These are phyloP conservation scores for Ceratobasidium sp. DNA, from an alignment of 1,284 basidiomycete species.

Conservation along the genomic window DNA sequence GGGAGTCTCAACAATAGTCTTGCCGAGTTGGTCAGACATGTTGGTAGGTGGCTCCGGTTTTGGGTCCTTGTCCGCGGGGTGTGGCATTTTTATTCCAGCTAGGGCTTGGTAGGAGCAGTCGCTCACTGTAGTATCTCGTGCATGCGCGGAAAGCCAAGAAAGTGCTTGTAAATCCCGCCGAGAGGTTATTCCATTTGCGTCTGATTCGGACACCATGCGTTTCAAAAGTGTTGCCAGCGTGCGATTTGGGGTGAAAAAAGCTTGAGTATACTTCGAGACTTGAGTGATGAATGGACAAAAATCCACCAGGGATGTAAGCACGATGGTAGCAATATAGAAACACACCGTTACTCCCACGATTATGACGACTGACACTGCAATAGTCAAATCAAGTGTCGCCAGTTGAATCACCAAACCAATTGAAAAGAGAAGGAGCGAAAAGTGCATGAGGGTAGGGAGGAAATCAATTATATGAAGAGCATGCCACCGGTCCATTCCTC, in stretches of 20 bases:
- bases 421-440: constrained; percentile 36
- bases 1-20: too few species aligned
- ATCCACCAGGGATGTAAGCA: constrained; percentile 1
- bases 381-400: constrained; percentile 1
- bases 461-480: not conserved
- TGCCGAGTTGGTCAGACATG: too few species aligned
- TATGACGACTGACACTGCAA: not conserved
- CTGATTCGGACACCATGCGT: not conserved
- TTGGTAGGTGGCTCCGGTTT: too few species aligned
- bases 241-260: not conserved
- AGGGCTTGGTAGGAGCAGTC: not conserved
- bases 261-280: not conserved
- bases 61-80: too few species aligned
- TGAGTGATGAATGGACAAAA: constrained; percentile 6
- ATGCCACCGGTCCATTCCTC: constrained; percentile 16
- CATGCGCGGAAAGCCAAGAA: not conserved
- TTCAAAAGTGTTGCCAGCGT: too few species aligned
- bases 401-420: constrained; percentile 15
- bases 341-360: not conserved
- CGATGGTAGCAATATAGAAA: not conserved
- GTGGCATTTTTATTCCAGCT: too few species aligned
- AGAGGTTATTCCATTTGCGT: not conserved
- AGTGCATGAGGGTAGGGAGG: constrained; percentile 9
- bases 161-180: not conserved
- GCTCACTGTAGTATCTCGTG: not conserved